A percentile compares a stretch with the other conserved stretches of the same genome.
Conservation (phyloP, 2,329 filamentous ascomycete genomes). For the Grosmannia serpens region DNA sequence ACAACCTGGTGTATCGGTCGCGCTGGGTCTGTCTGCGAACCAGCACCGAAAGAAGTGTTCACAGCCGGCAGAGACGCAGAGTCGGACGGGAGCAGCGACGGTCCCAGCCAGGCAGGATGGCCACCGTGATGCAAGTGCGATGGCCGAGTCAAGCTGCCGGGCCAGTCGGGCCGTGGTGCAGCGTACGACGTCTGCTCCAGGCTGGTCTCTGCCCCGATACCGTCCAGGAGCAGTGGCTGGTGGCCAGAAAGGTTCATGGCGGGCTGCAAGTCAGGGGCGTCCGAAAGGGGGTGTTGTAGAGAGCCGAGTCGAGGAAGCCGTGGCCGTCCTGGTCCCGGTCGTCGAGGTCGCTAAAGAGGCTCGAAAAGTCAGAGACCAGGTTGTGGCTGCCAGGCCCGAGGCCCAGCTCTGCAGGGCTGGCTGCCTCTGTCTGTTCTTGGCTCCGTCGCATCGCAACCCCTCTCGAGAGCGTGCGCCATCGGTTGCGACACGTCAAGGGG, state of each 20-base stretch:
- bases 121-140: background rate
- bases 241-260: background rate
- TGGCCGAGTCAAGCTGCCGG: too few relatives aligned
- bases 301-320: background rate
- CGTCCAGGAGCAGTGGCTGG: background rate
- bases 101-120: background rate
- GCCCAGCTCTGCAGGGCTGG: background rate
- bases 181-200: background rate
- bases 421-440: background rate
- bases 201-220: background rate
- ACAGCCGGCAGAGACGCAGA: background rate
- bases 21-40: background rate
- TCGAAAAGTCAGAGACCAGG: too few relatives aligned
- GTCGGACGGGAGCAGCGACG: background rate
- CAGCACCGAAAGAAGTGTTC: background rate
- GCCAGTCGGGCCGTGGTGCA: background rate
- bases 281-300: background rate
- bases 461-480: background rate
- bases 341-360: background rate
- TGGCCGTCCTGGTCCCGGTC: background rate
- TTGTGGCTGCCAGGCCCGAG: too few relatives aligned
- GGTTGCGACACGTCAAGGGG: conserved; percentile 4
- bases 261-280: background rate
- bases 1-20: background rate
- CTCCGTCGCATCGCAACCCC: background rate